These are phyloP conservation scores for Monilinia aucupariae DNA, from an alignment of 2,329 filamentous ascomycete species.

Conservation along the genomic window DNA sequence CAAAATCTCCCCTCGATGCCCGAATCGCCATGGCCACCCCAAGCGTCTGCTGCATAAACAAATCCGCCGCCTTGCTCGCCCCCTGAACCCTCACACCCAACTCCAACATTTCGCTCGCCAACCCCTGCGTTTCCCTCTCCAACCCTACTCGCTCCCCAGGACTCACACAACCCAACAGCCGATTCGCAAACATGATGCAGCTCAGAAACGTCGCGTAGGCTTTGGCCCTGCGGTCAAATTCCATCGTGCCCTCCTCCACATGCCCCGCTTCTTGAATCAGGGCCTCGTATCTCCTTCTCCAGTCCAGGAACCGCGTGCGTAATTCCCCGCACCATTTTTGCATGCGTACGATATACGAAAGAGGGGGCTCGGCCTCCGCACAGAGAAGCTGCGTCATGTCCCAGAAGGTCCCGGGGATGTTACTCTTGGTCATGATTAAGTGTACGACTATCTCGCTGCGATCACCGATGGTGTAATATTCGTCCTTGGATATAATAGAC, in stretches of 20 bases:
- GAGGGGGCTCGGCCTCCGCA: background rate
- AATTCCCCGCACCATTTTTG: slow-evolving; percentile 8
- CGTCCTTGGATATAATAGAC: slow-evolving; percentile 23
- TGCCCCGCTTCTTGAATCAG: slow-evolving; percentile 12
- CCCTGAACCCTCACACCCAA: slow-evolving; percentile 28
- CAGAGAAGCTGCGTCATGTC: slow-evolving; percentile 29
- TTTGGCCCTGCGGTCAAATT: slow-evolving; percentile 26
- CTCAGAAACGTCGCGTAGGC: slow-evolving; percentile 28
- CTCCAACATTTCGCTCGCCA: slow-evolving; percentile 32
- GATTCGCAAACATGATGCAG: slow-evolving; percentile 30
- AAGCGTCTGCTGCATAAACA: slow-evolving; percentile 13
- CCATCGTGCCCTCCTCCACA: slow-evolving; percentile 17
- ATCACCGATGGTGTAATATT: slow-evolving; percentile 21
- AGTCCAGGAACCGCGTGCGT: slow-evolving; percentile 20
- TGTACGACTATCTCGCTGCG: slow-evolving; percentile 26
- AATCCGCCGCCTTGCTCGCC: background rate
- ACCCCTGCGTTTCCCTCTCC: slow-evolving; percentile 31
- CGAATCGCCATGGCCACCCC: slow-evolving; percentile 6
- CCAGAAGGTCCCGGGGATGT: slow-evolving; percentile 32
- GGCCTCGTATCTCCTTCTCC: slow-evolving; percentile 13
- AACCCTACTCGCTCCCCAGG: slow-evolving; percentile 23
- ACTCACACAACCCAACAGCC: slow-evolving; percentile 24
- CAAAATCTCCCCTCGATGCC: background rate
- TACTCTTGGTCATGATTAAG: slow-evolving; percentile 27
- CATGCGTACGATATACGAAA: background rate